Evolutionary conservation across 495 filamentous ascomycete species (phyloP).

Genomic region (Beverwykella pulmonaria): DNA sequence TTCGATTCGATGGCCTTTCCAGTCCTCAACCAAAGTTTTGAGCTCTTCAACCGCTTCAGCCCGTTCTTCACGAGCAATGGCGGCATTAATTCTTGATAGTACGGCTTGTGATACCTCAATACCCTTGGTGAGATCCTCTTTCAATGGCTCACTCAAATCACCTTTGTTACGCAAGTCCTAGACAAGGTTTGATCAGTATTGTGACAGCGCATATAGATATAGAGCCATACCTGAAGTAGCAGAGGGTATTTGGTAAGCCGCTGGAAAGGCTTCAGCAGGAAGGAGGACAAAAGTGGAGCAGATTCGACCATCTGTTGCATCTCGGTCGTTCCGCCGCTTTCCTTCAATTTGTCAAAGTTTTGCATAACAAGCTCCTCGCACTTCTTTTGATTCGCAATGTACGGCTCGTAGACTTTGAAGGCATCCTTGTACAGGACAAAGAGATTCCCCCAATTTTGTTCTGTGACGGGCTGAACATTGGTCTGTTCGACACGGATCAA

Average conservation of each 20-base stretch:
- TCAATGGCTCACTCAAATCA: constrained; percentile 66
- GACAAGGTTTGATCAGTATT: constrained; percentile 5
- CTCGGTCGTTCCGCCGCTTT: constrained; percentile 57
- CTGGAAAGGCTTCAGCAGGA: constrained; percentile 95
- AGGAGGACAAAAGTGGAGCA: constrained; percentile 70
- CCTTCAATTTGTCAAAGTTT: constrained; percentile 64
- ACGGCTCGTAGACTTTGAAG: constrained; percentile 90
- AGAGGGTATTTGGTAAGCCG: constrained; percentile 92
- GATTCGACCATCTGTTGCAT: constrained; percentile 66
- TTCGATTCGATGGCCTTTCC: constrained; percentile 90
- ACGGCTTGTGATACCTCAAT: constrained; percentile 76
- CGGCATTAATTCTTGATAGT: constrained; percentile 81
- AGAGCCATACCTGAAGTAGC: constrained; percentile 71
- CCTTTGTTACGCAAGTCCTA: constrained; percentile 86
- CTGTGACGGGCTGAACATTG: constrained; percentile 73
- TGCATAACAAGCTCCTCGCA: constrained; percentile 63
- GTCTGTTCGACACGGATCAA: constrained; percentile 94
- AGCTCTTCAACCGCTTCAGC: constrained; percentile 79
- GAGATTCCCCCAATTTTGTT: constrained; percentile 88
- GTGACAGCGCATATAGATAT: not conserved
- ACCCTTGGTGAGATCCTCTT: constrained; percentile 68
- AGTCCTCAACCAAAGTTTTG: constrained; percentile 86
- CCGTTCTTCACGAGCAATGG: constrained; percentile 82
- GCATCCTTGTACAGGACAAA: constrained; percentile 78
- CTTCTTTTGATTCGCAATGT: constrained; percentile 88